Conservation (phyloP, 257 asterid species). For the Buddleja alternifolia region DNA sequence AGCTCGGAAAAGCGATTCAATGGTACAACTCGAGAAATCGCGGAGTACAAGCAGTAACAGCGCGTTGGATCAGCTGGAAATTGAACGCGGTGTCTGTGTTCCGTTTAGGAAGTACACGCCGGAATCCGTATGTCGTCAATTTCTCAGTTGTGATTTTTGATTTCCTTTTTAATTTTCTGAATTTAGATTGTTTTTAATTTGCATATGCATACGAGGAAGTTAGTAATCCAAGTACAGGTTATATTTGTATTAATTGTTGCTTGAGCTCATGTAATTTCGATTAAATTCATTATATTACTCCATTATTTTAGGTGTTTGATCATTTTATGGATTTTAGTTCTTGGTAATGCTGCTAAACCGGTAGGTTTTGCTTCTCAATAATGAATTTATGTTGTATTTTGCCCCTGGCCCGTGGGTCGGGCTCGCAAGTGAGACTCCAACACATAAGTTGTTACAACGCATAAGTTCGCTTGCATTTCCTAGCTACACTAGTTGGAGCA, state of each 20-base stretch:
- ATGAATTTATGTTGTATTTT: no score
- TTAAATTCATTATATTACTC: conserved; percentile 4
- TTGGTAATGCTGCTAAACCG: conserved; percentile 5
- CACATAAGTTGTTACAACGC: background rate
- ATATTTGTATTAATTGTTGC: background rate
- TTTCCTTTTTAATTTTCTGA: conserved; percentile 4
- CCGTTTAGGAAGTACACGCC: conserved; percentile 93
- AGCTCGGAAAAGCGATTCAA: conserved; percentile 41
- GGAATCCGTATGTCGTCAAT: conserved; percentile 49
- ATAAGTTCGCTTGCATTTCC: background rate
- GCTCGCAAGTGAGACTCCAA: background rate
- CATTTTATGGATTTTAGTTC: background rate
- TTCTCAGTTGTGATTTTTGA: background rate
- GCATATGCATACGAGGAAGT: background rate
- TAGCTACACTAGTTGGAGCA: conserved; percentile 19
- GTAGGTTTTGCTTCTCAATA: background rate
- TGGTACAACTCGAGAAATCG: conserved; percentile 36
- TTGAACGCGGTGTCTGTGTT: conserved; percentile 89
- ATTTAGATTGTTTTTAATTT: background rate
- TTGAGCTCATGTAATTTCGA: background rate
- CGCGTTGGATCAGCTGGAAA: conserved; percentile 85
- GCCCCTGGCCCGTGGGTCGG: background rate
- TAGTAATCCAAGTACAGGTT: conserved; percentile 4
- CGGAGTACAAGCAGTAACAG: conserved; percentile 44
- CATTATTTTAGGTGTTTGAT: conserved; percentile 1